phyloP scores from a whole-genome alignment of 495 filamentous ascomycete genomes.

The Pyrenula massariospora region DNA sequence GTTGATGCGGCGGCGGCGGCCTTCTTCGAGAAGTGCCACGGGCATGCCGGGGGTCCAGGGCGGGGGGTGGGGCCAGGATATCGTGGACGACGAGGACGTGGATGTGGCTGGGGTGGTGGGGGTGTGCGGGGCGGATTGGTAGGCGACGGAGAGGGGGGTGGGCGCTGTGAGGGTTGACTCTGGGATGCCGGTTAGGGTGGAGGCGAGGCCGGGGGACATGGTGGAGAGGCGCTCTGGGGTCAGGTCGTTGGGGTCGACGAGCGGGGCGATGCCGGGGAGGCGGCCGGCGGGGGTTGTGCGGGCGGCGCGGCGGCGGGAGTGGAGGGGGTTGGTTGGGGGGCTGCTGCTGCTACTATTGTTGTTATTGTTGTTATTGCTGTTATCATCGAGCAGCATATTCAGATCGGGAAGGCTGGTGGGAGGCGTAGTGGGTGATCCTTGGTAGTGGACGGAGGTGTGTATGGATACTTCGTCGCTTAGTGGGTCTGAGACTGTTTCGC shows the following conservation, averaged over 20 bases:
- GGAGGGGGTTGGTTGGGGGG: background rate
- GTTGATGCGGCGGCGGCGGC: background rate
- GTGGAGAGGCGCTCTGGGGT: background rate
- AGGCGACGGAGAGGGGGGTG: too few relatives aligned
- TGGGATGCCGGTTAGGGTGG: too few relatives aligned
- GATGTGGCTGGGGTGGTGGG: too few relatives aligned
- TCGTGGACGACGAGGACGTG: too few relatives aligned
- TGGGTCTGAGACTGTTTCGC: background rate
- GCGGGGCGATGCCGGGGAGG: too few relatives aligned
- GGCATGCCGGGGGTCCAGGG: background rate
- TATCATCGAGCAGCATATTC: background rate
- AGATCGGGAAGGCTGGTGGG: background rate
- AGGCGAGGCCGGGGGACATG: too few relatives aligned
- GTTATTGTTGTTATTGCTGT: background rate
- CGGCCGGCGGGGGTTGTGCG: background rate
- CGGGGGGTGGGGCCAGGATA: too few relatives aligned
- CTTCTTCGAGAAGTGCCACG: background rate
- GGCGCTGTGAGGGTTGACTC: too few relatives aligned
- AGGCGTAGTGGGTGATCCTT: background rate
- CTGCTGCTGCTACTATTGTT: too few relatives aligned
- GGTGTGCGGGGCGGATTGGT: too few relatives aligned
- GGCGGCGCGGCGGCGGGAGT: background rate
- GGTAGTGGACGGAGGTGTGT: background rate
- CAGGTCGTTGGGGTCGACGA: constrained; percentile 3
- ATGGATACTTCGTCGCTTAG: background rate